Evolutionary conservation across 441 rosid genomes (phyloP).

Genomic region (Biscutella auriculata): DNA sequence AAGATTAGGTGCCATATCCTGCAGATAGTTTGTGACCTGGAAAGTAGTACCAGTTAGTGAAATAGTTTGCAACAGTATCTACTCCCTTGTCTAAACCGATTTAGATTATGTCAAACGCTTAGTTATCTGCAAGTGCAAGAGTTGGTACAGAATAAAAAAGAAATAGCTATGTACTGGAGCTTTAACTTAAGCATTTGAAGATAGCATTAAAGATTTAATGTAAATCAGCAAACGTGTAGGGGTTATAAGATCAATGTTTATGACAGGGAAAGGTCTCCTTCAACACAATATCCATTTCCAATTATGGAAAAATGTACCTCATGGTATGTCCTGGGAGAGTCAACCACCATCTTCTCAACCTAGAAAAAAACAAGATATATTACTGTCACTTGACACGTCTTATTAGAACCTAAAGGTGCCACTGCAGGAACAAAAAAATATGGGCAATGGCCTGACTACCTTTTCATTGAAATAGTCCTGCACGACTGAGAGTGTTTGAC

Average conservation of each 20-base stretch:
- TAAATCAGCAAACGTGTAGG: not conserved
- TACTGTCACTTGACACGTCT: slow-evolving; percentile 13
- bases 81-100: not conserved
- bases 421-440: not conserved
- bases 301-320: slow-evolving; percentile 40
- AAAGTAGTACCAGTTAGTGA: slow-evolving; percentile 19
- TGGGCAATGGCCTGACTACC: slow-evolving; percentile 25
- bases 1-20: slow-evolving; percentile 90
- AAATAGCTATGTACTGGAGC: not conserved
- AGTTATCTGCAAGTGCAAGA: not conserved
- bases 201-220: not conserved
- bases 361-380: slow-evolving; percentile 21
- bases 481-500: slow-evolving; percentile 88
- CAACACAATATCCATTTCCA: not conserved
- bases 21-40: slow-evolving; percentile 92
- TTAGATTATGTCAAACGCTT: not conserved
- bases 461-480: slow-evolving; percentile 85
- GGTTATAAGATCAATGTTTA: not conserved
- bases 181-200: not conserved
- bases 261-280: not conserved
- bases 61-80: slow-evolving; percentile 1
- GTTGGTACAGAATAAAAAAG: not conserved
- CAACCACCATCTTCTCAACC: slow-evolving; percentile 86
- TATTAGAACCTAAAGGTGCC: not conserved
- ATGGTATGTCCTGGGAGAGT: slow-evolving; percentile 84